Base-by-base conservation (phyloP, 352 stramenopile species). In the Globisporangium acanthophoron region DNA sequence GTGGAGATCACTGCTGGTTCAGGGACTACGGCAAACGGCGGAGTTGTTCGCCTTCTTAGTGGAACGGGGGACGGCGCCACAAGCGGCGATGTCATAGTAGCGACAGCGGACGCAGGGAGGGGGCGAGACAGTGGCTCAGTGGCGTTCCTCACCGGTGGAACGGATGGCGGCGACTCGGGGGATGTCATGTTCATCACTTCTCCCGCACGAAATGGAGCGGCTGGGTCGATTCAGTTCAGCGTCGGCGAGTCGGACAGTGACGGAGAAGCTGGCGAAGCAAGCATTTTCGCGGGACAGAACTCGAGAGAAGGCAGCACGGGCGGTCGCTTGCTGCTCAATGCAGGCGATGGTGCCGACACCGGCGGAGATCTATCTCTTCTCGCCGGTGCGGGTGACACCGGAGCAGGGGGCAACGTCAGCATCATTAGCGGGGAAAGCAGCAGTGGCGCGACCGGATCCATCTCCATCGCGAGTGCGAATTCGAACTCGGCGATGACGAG, bases 1-100 rank as follows among this genome's bases (percentile, higher is more conserved):
- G 57, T 77, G 20, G 66, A 74, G 37, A 27, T 77, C 16, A 64
- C 70, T 29, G 70, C 59, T 43, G 70, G 70, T 52, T 58, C 58
- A 0, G 66, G 59, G 16, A 61, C 60, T 15, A 55, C 66, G 15
- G 39, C 50, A 0, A 16, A 39, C 29, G 70, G 70, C 29, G 66
- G 70, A 40, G 66, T 73, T 44, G 37, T 74, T 1, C 60, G 64
- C 5, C 35, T 78, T 3, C 49, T 70, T 27, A 78, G 66, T 52
- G 70, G 66, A 5, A 61, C 66, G 45, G 64, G 66, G 39, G 31
- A 53, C 4, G 58, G 64, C 20, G 64, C 70, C 2, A 58, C 51
- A 33, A 78, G 70, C 59, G 70, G 70, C 27, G 67, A 74, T 16
- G 41, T 71, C 0, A 43, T 71, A 1, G 52, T 78, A 1, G 55